These are phyloP conservation scores for Beauveria scarabaeidicola DNA, from an alignment of 2,329 filamentous ascomycete species.

Conservation along the genomic window DNA sequence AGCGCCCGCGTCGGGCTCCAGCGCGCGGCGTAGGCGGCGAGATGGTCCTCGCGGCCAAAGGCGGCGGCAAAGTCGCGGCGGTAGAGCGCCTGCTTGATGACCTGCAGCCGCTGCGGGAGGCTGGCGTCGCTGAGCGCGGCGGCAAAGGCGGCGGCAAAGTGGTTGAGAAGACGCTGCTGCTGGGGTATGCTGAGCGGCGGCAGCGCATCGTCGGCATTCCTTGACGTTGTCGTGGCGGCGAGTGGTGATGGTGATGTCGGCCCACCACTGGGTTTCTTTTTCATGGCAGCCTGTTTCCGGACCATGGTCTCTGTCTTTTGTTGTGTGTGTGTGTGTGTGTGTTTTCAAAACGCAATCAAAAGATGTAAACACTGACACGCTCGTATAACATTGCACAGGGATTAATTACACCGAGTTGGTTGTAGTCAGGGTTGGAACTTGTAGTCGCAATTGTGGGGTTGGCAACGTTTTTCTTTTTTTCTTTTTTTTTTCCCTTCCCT, in stretches of 20 bases:
- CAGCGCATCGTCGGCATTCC: neutral
- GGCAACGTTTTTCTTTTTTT: neutral
- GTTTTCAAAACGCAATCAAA: neutral
- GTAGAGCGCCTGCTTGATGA: conserved; percentile 78
- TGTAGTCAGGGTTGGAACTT: no score
- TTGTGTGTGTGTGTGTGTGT: no score
- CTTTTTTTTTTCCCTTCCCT: no score
- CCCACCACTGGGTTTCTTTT: no score
- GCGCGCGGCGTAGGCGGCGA: conserved; percentile 76
- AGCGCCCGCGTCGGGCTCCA: conserved; percentile 86
- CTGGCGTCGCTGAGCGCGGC: conserved; percentile 47
- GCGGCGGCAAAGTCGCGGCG: conserved; percentile 75
- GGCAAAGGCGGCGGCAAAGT: conserved; percentile 46
- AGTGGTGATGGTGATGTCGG: no score
- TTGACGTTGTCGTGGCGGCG: neutral
- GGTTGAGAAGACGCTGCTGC: conserved; percentile 63
- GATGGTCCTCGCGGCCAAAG: conserved; percentile 61
- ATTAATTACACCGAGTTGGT: no score
- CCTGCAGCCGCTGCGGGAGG: conserved; percentile 58
- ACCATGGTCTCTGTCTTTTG: neutral
- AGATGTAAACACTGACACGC: no score
- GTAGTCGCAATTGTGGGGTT: neutral
- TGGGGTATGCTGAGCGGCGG: neutral
- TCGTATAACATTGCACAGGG: neutral
- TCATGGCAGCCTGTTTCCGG: no score